phyloP scores from a whole-genome alignment of 805 yeast genomes.

The Saccharomycopsis guyanensis region DNA sequence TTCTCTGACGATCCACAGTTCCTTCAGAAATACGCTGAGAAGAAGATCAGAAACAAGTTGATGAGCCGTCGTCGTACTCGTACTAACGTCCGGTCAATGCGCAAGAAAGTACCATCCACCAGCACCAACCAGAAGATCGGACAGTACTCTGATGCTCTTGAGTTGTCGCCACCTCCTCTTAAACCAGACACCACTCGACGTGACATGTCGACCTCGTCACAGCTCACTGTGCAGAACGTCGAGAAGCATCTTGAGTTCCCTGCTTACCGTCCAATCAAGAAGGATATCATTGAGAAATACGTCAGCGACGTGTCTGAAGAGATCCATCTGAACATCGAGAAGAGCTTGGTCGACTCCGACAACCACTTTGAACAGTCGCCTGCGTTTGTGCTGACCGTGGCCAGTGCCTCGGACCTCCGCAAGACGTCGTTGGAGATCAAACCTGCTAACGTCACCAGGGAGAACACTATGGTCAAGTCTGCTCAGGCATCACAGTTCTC shows the following conservation, averaged over 20 bases:
- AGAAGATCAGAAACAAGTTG: slow-evolving; percentile 2
- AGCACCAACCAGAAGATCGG: neutral
- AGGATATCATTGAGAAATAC: slow-evolving; percentile 14
- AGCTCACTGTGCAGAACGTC: slow-evolving; percentile 13
- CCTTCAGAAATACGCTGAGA: slow-evolving; percentile 11
- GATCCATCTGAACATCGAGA: slow-evolving; percentile 3
- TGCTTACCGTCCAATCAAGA: slow-evolving; percentile 14
- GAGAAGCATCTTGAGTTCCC: slow-evolving; percentile 10
- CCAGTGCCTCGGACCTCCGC: neutral
- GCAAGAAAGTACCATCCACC: neutral
- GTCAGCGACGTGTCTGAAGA: slow-evolving; percentile 14
- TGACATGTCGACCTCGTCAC: slow-evolving; percentile 2
- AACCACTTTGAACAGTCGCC: neutral
- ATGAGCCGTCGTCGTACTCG: neutral
- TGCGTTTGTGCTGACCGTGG: neutral
- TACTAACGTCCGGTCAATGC: neutral
- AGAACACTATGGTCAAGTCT: neutral
- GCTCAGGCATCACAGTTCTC: neutral
- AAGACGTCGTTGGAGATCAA: neutral
- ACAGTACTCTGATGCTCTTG: slow-evolving; percentile 4
- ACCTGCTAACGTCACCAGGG: neutral
- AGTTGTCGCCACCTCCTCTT: slow-evolving; percentile 4
- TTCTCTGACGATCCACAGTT: slow-evolving; percentile 2
- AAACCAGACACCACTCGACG: neutral
- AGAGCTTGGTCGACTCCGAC: neutral